Percentiles rank a stretch among this genome's conserved stretches.
These are phyloP conservation scores for Apiotrichum akiyoshidainum DNA, from an alignment of 1,284 basidiomycete genomes.

Conservation along the genomic window DNA sequence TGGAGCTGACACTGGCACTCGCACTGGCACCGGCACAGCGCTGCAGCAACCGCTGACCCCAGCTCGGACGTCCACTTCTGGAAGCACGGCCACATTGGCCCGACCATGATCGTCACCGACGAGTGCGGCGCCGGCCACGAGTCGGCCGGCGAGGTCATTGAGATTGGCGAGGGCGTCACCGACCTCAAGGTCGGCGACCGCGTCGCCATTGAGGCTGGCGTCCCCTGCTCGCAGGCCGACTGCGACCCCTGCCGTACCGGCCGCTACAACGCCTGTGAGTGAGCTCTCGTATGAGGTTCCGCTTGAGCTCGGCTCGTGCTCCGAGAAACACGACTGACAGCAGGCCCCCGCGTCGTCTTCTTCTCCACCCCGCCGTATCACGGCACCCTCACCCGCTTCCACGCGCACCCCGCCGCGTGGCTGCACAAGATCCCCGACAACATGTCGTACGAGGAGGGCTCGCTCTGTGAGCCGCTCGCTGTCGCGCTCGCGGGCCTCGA, in stretches of 20 bases:
- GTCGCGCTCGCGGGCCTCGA: constrained; percentile 58
- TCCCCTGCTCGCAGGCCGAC: constrained; percentile 54
- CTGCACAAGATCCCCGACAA: constrained; percentile 56
- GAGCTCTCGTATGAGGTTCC: neutral
- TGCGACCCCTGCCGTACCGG: constrained; percentile 56
- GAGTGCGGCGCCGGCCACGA: constrained; percentile 53
- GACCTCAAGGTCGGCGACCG: constrained; percentile 50
- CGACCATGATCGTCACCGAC: constrained; percentile 49
- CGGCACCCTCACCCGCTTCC: constrained; percentile 54
- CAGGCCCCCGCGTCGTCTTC: constrained; percentile 52
- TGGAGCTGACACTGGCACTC: too few species aligned
- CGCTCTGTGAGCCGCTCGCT: constrained; percentile 55
- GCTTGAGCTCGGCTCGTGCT: too few species aligned
- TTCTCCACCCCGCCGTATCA: constrained; percentile 55
- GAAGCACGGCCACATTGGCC: constrained; percentile 54
- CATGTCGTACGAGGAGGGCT: constrained; percentile 55
- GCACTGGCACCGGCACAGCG: too few species aligned
- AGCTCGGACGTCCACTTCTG: constrained; percentile 56
- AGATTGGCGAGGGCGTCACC: constrained; percentile 51
- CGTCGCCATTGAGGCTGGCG: constrained; percentile 56
- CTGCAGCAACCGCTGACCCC: neutral
- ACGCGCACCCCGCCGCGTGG: constrained; percentile 57
- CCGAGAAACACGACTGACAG: too few species aligned
- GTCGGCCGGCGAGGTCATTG: constrained; percentile 52
- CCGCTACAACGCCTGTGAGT: constrained; percentile 55